These are phyloP conservation scores for Ophiognomonia clavigignenti-juglandacearum DNA, from an alignment of 2,329 filamentous ascomycete species.

Conservation along the genomic window DNA sequence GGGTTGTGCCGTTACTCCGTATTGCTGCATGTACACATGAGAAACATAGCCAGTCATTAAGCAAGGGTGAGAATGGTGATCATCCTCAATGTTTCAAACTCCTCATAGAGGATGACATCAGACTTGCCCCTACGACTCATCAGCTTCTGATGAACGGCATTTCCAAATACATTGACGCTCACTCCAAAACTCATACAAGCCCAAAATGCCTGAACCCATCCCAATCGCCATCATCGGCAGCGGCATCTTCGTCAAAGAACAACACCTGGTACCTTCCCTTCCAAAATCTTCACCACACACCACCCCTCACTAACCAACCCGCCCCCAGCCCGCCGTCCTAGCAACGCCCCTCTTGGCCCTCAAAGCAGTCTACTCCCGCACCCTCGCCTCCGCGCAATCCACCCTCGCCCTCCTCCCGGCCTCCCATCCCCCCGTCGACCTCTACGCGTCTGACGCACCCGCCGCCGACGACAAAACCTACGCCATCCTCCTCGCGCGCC, in stretches of 20 bases:
- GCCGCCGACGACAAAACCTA: constrained; percentile 38
- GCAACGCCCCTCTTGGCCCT: constrained; percentile 36
- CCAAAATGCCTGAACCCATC: too few relatives aligned
- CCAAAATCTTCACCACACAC: neutral
- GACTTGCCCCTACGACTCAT: too few relatives aligned
- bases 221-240: constrained; percentile 55
- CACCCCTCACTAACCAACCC: neutral
- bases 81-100: too few relatives aligned
- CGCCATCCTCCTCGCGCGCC: constrained; percentile 42
- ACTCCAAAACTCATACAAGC: too few relatives aligned
- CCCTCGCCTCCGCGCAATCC: constrained; percentile 45
- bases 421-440: constrained; percentile 27
- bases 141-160: too few relatives aligned
- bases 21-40: too few relatives aligned
- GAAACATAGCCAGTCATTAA: too few relatives aligned
- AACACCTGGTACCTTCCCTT: constrained; percentile 46
- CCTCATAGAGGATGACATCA: too few relatives aligned
- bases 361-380: constrained; percentile 59
- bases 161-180: too few relatives aligned
- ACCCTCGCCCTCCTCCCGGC: constrained; percentile 26
- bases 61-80: too few relatives aligned
- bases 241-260: constrained; percentile 56
- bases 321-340: constrained; percentile 14
- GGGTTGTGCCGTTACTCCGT: too few relatives aligned
- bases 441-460: constrained; percentile 53